Conservation (phyloP, 176 grass and related monocot species). For the Phoenix roebelenii region DNA sequence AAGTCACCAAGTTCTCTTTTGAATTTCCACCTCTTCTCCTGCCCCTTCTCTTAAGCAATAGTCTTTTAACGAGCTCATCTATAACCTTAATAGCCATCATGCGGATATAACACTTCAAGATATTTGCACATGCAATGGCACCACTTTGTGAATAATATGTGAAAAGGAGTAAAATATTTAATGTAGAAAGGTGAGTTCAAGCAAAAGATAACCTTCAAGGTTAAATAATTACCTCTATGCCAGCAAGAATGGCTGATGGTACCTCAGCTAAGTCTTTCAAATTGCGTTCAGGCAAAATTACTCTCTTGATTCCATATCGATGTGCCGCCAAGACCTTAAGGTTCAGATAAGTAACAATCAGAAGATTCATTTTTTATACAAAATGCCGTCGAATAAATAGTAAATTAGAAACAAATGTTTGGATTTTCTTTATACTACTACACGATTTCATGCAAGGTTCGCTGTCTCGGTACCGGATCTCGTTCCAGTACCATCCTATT, state of each 20-base stretch:
- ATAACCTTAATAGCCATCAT: too few species aligned
- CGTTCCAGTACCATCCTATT: too few species aligned
- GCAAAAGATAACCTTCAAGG: background rate
- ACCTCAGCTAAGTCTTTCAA: slow-evolving; percentile 88
- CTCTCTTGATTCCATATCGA: slow-evolving; percentile 89
- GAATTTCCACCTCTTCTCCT: too few species aligned
- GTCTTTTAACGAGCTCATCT: too few species aligned
- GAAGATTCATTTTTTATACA: background rate
- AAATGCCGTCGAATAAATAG: too few species aligned
- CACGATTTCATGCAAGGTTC: too few species aligned
- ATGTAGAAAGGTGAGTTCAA: background rate
- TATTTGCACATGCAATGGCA: background rate
- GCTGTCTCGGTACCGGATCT: too few species aligned
- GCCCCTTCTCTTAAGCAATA: too few species aligned
- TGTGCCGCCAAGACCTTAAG: slow-evolving; percentile 85
- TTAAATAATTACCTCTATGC: slow-evolving; percentile 59
- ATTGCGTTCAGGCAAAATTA: slow-evolving; percentile 94
- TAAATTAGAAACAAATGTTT: too few species aligned
- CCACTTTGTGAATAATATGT: background rate
- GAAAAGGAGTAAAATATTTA: background rate
- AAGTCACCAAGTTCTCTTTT: too few species aligned
- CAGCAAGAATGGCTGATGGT: slow-evolving; percentile 64
- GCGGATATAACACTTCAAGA: too few species aligned
- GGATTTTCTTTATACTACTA: too few species aligned
- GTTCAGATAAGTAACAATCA: slow-evolving; percentile 3